Conservation (phyloP, 164 flowering plant species). For the Vitis vinifera region ASM3070453v1 NC_081806.1:5928501-5929000, state of each 20-base stretch:
- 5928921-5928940: too few species aligned
- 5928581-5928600: not conserved
- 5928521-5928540: conserved; percentile 90
- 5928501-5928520: conserved; percentile 66
- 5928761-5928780: conserved; percentile 62
- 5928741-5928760: conserved; percentile 71
- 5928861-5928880: too few species aligned
- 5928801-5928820: conserved; percentile 54
- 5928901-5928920: too few species aligned
- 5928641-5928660: not conserved
- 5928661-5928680: not conserved
- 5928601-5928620: not conserved
- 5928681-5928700: not conserved
- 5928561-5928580: conserved; percentile 4
- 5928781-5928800: conserved; percentile 61
- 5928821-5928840: not conserved
- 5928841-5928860: not conserved
- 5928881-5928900: too few species aligned
- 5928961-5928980: too few species aligned
- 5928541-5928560: conserved; percentile 84
- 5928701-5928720: not conserved
- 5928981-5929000: not conserved
- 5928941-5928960: too few species aligned
- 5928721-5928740: conserved; percentile 40
- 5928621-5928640: not conserved